phyloP scores from a whole-genome alignment of 208 protist species.

The Trypanosoma theileri region DNA sequence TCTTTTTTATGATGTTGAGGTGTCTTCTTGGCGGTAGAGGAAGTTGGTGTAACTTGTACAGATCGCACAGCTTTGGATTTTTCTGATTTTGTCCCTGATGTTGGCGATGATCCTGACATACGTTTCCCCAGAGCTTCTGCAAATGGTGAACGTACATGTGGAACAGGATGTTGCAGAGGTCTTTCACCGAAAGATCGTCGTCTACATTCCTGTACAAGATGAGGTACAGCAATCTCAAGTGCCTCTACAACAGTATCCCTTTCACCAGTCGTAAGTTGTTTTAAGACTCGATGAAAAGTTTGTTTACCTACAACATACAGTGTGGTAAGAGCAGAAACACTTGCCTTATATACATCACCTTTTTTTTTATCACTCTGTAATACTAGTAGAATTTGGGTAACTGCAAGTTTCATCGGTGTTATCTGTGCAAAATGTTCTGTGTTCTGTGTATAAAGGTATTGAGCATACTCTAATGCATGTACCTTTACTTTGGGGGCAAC shows the following conservation, averaged over 20 bases:
- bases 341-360: constrained; percentile 15
- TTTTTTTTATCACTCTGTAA: constrained; percentile 14
- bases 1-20: not conserved
- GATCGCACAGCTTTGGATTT: too few species aligned
- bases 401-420: constrained; percentile 19
- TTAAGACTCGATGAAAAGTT: constrained; percentile 10
- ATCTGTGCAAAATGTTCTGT: constrained; percentile 23
- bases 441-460: constrained; percentile 29
- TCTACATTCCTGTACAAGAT: constrained; percentile 26
- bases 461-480: constrained; percentile 37
- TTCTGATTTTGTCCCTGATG: not conserved
- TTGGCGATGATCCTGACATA: too few species aligned
- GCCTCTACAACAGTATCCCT: constrained; percentile 3
- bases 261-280: constrained; percentile 25
- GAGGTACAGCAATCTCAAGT: constrained; percentile 22
- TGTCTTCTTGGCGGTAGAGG: not conserved
- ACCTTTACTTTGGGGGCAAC: constrained; percentile 27
- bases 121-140: not conserved
- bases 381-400: constrained; percentile 13
- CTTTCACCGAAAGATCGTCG: constrained; percentile 9
- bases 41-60: not conserved
- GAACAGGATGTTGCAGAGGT: constrained; percentile 12
- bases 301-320: constrained; percentile 9
- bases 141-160: constrained; percentile 7
- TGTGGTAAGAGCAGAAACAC: constrained; percentile 14